Base-by-base conservation (phyloP, 2,329 filamentous ascomycete genomes). In the Neophaeococcomyces aloes region DNA sequence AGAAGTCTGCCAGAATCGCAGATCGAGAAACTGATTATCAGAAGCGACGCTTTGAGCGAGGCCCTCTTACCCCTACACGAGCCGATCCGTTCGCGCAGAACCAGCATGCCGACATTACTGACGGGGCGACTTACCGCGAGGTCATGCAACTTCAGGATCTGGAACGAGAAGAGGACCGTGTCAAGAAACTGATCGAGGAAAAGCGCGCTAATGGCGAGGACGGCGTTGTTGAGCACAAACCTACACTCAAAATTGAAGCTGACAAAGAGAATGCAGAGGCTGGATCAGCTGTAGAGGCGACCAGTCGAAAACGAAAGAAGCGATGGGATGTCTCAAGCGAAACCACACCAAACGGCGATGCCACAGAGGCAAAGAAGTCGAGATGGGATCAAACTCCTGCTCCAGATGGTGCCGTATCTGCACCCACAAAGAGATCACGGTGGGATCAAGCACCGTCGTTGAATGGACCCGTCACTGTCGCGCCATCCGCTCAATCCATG, bases 1-100 rank as follows among this genome's bases (percentile, higher is more conserved):
- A 96, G 70, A 85, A 89, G 66, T 85, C 86, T 62, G 87, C 83
- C 46, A 81, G 89, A 56, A 96, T 98, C 59, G 74, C 81, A 48
- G 89, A 93, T 60, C 83, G 91, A 57, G 89, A 96, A 70, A 93
- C 87, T 51, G 89, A 96, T 60, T 98, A 98, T 62, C 93, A 98
- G 67, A 94, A 94, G 67, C 85, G 88, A 53, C 80, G 88, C 47
- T 93, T 94, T 63, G 81, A 94, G 61, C 86, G 91, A 49, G 80
- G 78, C 41, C 58, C 64, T 35, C 72, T 96, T 50, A 91, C 86
- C 17, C 87, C 88, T 3, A 87, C 85, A 7, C 80, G 86, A 57
- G 85, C 81, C 49, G 87, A 94, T 60, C 81, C 86, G 23, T 94
- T 94, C 59, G 83, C 84, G 19, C 77, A 81, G 51, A 84, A 88